Base-by-base conservation (phyloP, 1,284 basidiomycete genomes). In the Pholiota adiposa region DNA sequence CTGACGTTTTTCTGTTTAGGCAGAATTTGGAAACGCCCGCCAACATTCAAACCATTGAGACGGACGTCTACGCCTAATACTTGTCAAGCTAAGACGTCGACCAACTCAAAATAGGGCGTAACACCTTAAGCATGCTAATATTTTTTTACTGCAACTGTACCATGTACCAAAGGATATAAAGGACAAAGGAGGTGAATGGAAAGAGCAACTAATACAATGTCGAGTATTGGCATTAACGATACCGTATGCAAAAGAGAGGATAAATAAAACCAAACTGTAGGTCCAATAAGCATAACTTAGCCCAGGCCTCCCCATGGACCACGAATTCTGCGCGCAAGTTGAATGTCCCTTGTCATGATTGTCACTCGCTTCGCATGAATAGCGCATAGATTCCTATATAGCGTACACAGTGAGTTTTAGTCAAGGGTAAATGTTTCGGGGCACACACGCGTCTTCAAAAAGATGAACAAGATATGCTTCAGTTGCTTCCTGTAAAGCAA, bases 341-440 rank as follows among this genome's bases (percentile, higher is more conserved):
- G 95, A 65, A 99, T 97, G 72, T 99, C 97, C 65, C 92, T 86
- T 64, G 95, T 93, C 96, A 98, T 98, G 70, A 99, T 92, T 6
- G 97, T 99, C 12, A 99, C 97, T 70, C 97, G 91, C 77, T 97
- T 98, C 27, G 97, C 97, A 73, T 99, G 97, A 64, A 99, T 93
- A 4, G 97, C 96, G 72, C 96, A 97, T 48, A 98, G 78, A 75
- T 98, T 98, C 50, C 92, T 94, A 67, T 27, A 59, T 41, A 43
- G 56, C 44, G n/a, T n/a, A n/a, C 63, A 55, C 50, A 16, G 25
- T 54, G 3, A 49, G 19, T 9, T 25, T 5, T 21, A 33, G 16
- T 29, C 21, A 23, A 29, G 25, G 8, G 31, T 25, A 40, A 21
- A 25, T 5, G 8, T 41, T 4, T 18, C 5, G 34, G 18, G 23